phyloP scores from a whole-genome alignment of 805 yeast species.

The Yarrowia osloensis region DNA sequence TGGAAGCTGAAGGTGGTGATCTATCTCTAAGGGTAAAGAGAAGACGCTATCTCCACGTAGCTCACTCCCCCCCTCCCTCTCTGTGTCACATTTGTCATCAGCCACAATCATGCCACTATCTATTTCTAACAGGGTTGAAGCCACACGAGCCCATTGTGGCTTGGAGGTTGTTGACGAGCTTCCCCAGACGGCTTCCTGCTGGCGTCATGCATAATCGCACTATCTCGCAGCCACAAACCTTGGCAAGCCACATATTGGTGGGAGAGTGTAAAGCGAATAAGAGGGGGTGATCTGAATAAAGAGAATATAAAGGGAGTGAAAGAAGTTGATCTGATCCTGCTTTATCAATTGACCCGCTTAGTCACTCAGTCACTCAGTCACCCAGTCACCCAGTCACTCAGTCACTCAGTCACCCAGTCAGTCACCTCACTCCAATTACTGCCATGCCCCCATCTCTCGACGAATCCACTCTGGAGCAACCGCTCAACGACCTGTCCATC shows the following conservation, averaged over 20 bases:
- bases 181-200: too few relatives aligned
- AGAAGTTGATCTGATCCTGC: too few relatives aligned
- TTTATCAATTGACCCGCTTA: too few relatives aligned
- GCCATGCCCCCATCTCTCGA: neutral
- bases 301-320: too few relatives aligned
- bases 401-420: too few relatives aligned
- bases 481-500: conserved; percentile 4
- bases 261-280: too few relatives aligned
- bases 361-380: too few relatives aligned
- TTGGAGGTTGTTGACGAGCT: neutral
- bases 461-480: neutral
- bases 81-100: conserved; percentile 13
- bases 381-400: too few relatives aligned
- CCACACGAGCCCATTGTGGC: neutral
- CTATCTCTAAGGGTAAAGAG: too few relatives aligned
- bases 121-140: conserved; percentile 25
- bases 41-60: neutral
- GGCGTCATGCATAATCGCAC: conserved; percentile 18
- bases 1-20: too few relatives aligned
- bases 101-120: neutral
- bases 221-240: conserved; percentile 27
- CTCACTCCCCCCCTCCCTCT: neutral
- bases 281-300: too few relatives aligned
- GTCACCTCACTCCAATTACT: neutral
- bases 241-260: conserved; percentile 1